Evolutionary conservation across 768 basidiomycete species (phyloP), one percentile per base, ranked within the genome.

Genomic region (Rhodotorula kratochvilovae): DNA sequence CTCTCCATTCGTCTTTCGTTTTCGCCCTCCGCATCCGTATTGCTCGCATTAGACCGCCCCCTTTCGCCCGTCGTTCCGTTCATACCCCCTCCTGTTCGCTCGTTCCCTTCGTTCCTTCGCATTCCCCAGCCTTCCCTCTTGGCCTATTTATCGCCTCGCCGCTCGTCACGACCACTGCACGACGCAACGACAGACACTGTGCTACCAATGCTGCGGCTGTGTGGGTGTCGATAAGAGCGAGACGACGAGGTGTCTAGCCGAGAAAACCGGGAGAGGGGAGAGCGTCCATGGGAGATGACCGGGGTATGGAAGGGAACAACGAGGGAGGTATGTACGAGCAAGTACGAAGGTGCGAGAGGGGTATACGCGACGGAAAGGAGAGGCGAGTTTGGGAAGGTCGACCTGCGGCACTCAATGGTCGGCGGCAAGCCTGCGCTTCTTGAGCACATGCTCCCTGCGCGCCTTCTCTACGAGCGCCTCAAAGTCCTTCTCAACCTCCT

Each of bases 401-500:
- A 23, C 45, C 12, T 16, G 23, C 19, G n/a, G 51, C n/a, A 16
- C 29, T 53, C 51, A 53, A n/a, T 53, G 51, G 27, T 15, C 25
- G 25, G 6, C 51, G n/a, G 5, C 51, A 16, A 53, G 51, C 29
- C 51, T n/a, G 29, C 51, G 51, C 51, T 53, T 53, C 27, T 15
- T 13, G 15, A 13, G n/a, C 51, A 13, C 51, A 12, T 57, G 56
- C 11, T 25, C 21, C 56, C 12, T 27, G 21, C 25, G 19, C 8
- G 21, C 23, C 56, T 39, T 25, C 25, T 50, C 21, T 4, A 62
- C 33, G 35, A 29, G 33, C 23, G 16, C 35, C 25, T 12, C 33
- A 33, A 62, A 48, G 45, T 62, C 61, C 35, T 36, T 19, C 61
- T 62, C 46, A 48, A 62, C 61, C 48, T 62, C 61, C 48, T 62